Conservation (phyloP, 2,329 filamentous ascomycete species). For the Microdochium trichocladiopsis region DNA sequence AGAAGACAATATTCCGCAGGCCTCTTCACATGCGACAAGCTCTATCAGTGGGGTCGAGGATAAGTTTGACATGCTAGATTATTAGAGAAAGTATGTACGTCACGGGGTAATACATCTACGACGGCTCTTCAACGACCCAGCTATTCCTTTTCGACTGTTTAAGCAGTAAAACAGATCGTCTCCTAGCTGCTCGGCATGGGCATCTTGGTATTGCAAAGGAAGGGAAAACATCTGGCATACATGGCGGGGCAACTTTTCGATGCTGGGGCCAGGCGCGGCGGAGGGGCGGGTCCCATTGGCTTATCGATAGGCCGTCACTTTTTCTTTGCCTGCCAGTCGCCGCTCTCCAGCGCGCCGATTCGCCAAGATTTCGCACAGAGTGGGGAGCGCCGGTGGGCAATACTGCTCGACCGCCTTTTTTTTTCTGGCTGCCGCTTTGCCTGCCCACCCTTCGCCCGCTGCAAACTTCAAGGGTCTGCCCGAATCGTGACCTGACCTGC, state of each 20-base stretch:
- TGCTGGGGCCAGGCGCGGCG: not conserved
- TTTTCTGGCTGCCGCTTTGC: not conserved
- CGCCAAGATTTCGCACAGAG: constrained; percentile 10
- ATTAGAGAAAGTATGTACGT: too few relatives aligned
- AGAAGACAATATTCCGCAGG: not conserved
- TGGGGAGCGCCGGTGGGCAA: not conserved
- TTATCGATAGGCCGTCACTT: constrained; percentile 6
- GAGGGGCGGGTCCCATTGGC: not conserved
- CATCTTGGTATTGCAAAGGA: too few relatives aligned
- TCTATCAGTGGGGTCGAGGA: constrained; percentile 5
- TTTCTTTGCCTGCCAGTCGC: constrained; percentile 2
- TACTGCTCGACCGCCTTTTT: constrained; percentile 1
- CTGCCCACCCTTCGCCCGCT: not conserved
- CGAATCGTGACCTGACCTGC: not conserved
- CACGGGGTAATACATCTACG: too few relatives aligned
- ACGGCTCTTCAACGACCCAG: too few relatives aligned
- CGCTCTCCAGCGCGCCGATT: not conserved
- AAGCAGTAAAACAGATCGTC: too few relatives aligned
- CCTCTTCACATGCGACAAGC: constrained; percentile 2
- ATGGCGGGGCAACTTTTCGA: not conserved
- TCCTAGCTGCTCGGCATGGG: too few relatives aligned
- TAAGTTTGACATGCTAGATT: not conserved
- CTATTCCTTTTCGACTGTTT: too few relatives aligned
- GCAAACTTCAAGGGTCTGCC: constrained; percentile 1
- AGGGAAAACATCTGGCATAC: too few relatives aligned